Percentiles rank a stretch among this genome's conserved stretches.
Evolutionary conservation across 2,329 filamentous ascomycete species (phyloP).

Genomic region (Alternaria ethzedia): DNA sequence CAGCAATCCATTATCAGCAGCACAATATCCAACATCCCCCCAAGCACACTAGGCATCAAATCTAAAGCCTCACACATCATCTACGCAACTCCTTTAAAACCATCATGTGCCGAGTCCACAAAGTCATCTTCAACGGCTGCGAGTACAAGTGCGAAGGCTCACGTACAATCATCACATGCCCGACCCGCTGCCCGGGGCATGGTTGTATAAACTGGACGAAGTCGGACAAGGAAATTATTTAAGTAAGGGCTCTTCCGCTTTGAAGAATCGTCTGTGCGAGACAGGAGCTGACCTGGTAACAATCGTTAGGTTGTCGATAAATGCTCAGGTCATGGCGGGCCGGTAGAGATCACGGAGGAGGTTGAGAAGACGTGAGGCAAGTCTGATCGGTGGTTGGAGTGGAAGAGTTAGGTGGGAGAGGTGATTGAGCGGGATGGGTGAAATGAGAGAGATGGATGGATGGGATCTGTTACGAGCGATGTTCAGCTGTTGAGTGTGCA

Average conservation of each 20-base stretch:
- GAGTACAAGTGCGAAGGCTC: not conserved
- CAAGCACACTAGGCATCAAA: not conserved
- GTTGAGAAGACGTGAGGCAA: not conserved
- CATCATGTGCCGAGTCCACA: not conserved
- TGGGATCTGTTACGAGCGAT: not conserved
- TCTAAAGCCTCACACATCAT: not conserved
- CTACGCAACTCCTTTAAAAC: too few relatives aligned
- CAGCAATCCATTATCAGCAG: not conserved
- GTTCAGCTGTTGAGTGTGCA: not conserved
- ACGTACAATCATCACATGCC: not conserved
- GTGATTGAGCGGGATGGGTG: not conserved
- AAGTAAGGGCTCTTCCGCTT: not conserved
- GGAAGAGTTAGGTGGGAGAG: too few relatives aligned
- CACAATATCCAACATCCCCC: not conserved
- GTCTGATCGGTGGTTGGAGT: too few relatives aligned
- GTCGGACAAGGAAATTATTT: not conserved
- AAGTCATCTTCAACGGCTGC: not conserved
- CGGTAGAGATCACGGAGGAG: not conserved
- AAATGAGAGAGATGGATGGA: not conserved
- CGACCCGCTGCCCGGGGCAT: not conserved
- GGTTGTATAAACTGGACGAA: not conserved
- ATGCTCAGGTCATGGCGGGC: not conserved
- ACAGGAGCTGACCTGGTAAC: not conserved
- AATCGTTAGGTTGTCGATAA: not conserved
- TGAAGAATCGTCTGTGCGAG: not conserved